Base-by-base conservation (phyloP, 192 early-diverging fungal species). In the Coemansia sp. region DNA sequence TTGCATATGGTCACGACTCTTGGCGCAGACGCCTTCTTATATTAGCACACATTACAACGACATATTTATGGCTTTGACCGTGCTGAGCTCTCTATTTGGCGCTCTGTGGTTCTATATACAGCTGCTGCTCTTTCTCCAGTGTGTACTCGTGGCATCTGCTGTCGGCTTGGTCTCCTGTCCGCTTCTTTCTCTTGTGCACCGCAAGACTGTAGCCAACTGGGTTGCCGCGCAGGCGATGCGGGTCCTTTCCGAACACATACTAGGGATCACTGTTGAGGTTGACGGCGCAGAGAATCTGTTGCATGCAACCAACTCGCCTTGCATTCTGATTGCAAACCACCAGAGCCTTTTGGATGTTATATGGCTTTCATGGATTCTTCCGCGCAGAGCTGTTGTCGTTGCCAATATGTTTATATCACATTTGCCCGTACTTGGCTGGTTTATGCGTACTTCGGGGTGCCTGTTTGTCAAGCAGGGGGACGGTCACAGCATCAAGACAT, bases 381-480 rank as follows among this genome's bases (percentile, higher is more conserved):
- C 91, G 21, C 86, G 85, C 51, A 68, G 78, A 39, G 84, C 86
- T 30, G 84, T 85, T 4, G 79, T 91, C 59, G 88, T 91, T 42
- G 90, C 90, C 32, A 95, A 93, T 78, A 86, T 84, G 74, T 78
- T 74, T 22, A 75, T 93, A 36, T 84, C 85, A 30, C 92, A 84
- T 55, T 78, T 88, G 59, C 93, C 92, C 19, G 61, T 92, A 30
- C 80, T 95, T 1, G 92, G 92, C 32, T 84, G 86, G 76, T 95
- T 88, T 64, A 91, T 94, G 89, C 84, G 75, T 22, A 63, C 93
- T 11, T 91, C 88, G 22, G 88, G 90, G 60, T 90, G 92, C 65
- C 87, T 97, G 51, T 97, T 97, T 71, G 90, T 96, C 53, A 87
- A 91, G 80, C 88, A 93, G 42, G 86, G 86, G 59, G 95, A 97